Evolutionary conservation across 768 basidiomycete species (phyloP).

Genomic region (Amanita polypyramis): DNA sequence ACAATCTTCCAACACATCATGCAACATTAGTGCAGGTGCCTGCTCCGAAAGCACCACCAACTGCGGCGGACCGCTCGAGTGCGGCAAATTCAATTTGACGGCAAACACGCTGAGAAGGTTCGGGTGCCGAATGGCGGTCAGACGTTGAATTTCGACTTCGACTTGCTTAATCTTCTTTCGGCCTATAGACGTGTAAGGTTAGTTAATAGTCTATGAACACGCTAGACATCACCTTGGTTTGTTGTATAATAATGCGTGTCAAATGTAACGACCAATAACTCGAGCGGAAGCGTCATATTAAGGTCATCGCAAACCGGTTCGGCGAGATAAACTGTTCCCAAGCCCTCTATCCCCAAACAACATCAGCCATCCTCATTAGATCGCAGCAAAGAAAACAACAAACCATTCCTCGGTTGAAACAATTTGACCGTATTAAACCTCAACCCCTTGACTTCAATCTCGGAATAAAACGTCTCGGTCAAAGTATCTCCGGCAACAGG

Average conservation of each 20-base stretch:
- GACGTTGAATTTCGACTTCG: constrained; percentile 52
- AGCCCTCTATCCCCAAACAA: constrained; percentile 30
- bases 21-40: constrained; percentile 50
- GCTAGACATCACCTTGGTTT: constrained; percentile 37
- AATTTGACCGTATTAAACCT: constrained; percentile 56
- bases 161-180: constrained; percentile 61
- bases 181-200: constrained; percentile 21
- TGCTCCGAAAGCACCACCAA: constrained; percentile 67
- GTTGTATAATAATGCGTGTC: constrained; percentile 58
- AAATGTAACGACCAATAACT: constrained; percentile 59
- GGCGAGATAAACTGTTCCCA: constrained; percentile 62
- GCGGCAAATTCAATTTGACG: constrained; percentile 49
- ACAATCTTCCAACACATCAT: constrained; percentile 69
- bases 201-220: background rate
- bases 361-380: background rate
- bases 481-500: constrained; percentile 34
- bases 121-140: constrained; percentile 47
- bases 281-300: constrained; percentile 45
- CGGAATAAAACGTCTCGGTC: constrained; percentile 49
- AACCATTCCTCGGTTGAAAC: constrained; percentile 64
- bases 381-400: constrained; percentile 9
- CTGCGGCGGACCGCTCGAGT: constrained; percentile 36
- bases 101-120: constrained; percentile 62
- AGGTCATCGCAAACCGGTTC: constrained; percentile 67
- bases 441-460: constrained; percentile 49